A percentile compares a stretch with the other conserved stretches of the same genome.
Conservation (phyloP, 768 basidiomycete genomes). For the Macrolepiota dolichaula region DNA sequence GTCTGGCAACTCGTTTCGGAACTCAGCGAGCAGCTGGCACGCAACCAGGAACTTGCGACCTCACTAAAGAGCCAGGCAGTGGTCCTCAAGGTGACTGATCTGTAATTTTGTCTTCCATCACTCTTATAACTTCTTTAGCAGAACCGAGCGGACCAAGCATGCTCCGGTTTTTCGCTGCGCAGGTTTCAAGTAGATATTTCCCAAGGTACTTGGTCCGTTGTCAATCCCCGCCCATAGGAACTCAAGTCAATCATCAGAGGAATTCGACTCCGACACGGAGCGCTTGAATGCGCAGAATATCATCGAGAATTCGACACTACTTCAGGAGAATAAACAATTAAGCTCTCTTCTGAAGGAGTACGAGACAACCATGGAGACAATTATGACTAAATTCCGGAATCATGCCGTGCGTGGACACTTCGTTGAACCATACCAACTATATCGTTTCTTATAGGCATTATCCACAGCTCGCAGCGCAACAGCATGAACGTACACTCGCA, state of each 20-base stretch:
- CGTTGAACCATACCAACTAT: slow-evolving; percentile 5
- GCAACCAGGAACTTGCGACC: slow-evolving; percentile 73
- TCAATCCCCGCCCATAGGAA: slow-evolving; percentile 23
- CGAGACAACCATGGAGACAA: slow-evolving; percentile 89
- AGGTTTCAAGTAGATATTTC: slow-evolving; percentile 87
- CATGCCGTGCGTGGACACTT: slow-evolving; percentile 65
- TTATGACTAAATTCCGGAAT: slow-evolving; percentile 94
- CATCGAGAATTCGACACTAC: slow-evolving; percentile 88
- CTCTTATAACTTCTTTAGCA: slow-evolving; percentile 26
- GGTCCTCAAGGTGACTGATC: slow-evolving; percentile 62
- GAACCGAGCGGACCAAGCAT: slow-evolving; percentile 72
- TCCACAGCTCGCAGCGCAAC: slow-evolving; percentile 80
- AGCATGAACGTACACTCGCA: slow-evolving; percentile 82
- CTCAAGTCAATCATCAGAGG: slow-evolving; percentile 59
- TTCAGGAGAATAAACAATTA: slow-evolving; percentile 95
- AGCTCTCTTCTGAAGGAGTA: slow-evolving; percentile 89
- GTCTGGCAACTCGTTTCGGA: slow-evolving; percentile 81
- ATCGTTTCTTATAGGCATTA: slow-evolving; percentile 1
- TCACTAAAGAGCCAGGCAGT: slow-evolving; percentile 67
- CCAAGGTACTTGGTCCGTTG: slow-evolving; percentile 49
- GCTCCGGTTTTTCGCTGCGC: slow-evolving; percentile 74
- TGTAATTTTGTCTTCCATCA: neutral
- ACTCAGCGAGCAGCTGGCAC: slow-evolving; percentile 76
- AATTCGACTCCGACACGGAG: slow-evolving; percentile 91
- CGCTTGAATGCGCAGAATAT: slow-evolving; percentile 84